Conservation (phyloP, 106 monocot genomes). For the Dioscorea zingiberensis region DNA sequence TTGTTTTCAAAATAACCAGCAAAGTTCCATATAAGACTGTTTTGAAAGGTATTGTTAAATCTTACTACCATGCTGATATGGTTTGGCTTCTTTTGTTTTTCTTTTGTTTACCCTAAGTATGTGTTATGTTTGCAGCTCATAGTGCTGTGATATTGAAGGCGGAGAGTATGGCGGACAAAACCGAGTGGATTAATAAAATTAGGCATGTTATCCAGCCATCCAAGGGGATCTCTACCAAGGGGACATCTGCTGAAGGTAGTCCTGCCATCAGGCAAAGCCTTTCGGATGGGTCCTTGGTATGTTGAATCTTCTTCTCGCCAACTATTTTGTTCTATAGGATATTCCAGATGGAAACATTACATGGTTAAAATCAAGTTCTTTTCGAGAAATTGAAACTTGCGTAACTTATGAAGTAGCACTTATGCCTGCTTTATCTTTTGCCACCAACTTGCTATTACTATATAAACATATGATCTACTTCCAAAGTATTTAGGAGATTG, state of each 20-base stretch:
- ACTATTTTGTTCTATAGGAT: not conserved
- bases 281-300: constrained; percentile 94
- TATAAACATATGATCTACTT: too few species aligned
- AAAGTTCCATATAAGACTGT: constrained; percentile 74
- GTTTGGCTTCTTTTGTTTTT: not conserved
- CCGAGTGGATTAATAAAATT: constrained; percentile 86
- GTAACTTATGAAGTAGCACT: too few species aligned
- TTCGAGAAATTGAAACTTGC: too few species aligned
- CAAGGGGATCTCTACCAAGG: constrained; percentile 42
- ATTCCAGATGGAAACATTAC: too few species aligned
- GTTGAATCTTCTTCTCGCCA: constrained; percentile 5
- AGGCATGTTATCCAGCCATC: constrained; percentile 56
- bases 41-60: constrained; percentile 41
- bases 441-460: too few species aligned
- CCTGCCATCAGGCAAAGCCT: constrained; percentile 69
- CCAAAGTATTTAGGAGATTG: too few species aligned
- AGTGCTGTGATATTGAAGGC: constrained; percentile 88
- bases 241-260: constrained; percentile 40
- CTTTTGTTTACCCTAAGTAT: not conserved
- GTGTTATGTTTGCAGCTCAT: constrained; percentile 57
- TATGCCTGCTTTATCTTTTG: too few species aligned
- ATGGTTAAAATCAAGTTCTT: too few species aligned
- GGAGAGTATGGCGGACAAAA: constrained; percentile 77
- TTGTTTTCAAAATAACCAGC: constrained; percentile 61
- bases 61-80: not conserved